Percentiles rank a stretch among this genome's conserved stretches.
Evolutionary conservation across 768 basidiomycete genomes (phyloP).

Genomic region (Hericium erinaceus): DNA sequence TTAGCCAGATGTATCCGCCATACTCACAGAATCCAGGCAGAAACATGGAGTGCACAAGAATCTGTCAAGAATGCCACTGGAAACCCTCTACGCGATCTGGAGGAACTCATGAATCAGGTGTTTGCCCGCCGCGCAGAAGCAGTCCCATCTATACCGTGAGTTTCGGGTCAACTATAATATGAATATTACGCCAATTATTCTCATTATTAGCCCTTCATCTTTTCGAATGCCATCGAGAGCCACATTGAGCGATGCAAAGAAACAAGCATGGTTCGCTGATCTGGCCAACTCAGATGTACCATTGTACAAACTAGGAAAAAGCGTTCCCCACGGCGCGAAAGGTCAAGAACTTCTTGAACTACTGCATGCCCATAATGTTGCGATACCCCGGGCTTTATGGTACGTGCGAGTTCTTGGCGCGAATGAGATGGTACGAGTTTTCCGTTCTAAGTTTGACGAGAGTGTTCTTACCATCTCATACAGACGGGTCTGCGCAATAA

Average conservation of each 20-base stretch:
- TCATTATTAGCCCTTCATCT: conserved; percentile 39
- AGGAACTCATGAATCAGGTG: conserved; percentile 70
- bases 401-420: conserved; percentile 80
- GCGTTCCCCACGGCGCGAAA: conserved; percentile 79
- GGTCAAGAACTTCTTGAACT: conserved; percentile 78
- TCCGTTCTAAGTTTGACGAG: not conserved
- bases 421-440: conserved; percentile 64
- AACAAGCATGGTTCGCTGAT: conserved; percentile 77
- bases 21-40: conserved; percentile 33
- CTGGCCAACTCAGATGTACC: conserved; percentile 76
- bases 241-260: conserved; percentile 69
- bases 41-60: conserved; percentile 51
- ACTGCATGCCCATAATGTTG: conserved; percentile 66
- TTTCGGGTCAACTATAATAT: conserved; percentile 2
- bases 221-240: conserved; percentile 80
- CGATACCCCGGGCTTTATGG: conserved; percentile 79
- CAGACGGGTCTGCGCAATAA: conserved; percentile 72
- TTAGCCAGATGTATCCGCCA: not conserved
- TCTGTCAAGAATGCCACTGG: conserved; percentile 42
- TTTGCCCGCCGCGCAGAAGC: conserved; percentile 53
- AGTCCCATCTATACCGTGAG: conserved; percentile 57
- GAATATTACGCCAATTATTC: not conserved
- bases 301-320: conserved; percentile 72
- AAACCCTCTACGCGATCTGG: conserved; percentile 48
- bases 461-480: not conserved